Conservation (phyloP, 2,329 filamentous ascomycete genomes). For the Penicillium sp. region DNA sequence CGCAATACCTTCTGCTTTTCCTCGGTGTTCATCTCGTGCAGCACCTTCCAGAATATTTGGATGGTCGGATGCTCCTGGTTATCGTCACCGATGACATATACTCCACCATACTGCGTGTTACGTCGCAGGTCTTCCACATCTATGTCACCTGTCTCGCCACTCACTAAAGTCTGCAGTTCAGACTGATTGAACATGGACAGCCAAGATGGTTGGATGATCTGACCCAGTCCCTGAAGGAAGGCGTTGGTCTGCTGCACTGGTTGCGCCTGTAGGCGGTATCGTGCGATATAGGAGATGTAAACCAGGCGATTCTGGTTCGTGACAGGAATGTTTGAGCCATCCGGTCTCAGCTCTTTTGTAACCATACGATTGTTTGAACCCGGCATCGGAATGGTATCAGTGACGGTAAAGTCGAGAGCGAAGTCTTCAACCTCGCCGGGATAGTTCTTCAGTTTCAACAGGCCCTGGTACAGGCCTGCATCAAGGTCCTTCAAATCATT, state of each 20-base stretch:
- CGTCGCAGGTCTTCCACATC: slow-evolving; percentile 81
- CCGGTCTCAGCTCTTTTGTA: slow-evolving; percentile 73
- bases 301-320: slow-evolving; percentile 89
- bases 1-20: slow-evolving; percentile 86
- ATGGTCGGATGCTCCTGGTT: slow-evolving; percentile 81
- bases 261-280: slow-evolving; percentile 81
- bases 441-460: slow-evolving; percentile 81
- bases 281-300: slow-evolving; percentile 91
- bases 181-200: slow-evolving; percentile 98
- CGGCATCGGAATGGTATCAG: slow-evolving; percentile 63
- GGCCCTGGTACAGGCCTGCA: slow-evolving; percentile 83
- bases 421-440: slow-evolving; percentile 77
- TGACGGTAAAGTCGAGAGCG: slow-evolving; percentile 84
- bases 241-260: slow-evolving; percentile 78
- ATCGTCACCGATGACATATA: slow-evolving; percentile 89
- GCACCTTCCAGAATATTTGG: slow-evolving; percentile 86
- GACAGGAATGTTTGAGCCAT: slow-evolving; percentile 74
- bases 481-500: slow-evolving; percentile 94
- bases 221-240: slow-evolving; percentile 80
- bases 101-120: slow-evolving; percentile 83
- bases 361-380: slow-evolving; percentile 59
- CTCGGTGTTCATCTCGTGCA: slow-evolving; percentile 71
- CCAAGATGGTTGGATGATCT: slow-evolving; percentile 90
- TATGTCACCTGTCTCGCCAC: slow-evolving; percentile 82
- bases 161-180: slow-evolving; percentile 89